Conservation (phyloP, 2,329 filamentous ascomycete species). For the Thyridium curvatum region DNA sequence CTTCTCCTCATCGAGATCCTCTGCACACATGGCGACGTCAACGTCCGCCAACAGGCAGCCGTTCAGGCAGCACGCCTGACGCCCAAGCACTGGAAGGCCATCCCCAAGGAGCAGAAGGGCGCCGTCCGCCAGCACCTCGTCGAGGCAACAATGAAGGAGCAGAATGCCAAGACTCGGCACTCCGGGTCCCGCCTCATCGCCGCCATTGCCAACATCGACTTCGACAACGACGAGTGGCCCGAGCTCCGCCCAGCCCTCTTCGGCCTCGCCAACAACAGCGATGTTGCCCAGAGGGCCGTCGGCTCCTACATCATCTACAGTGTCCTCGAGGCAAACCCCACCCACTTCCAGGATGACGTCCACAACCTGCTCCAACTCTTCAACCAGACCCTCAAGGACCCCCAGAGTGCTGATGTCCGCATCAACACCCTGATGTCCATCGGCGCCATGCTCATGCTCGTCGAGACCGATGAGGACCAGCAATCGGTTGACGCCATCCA, state of each 20-base stretch:
- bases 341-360: constrained; percentile 77
- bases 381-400: constrained; percentile 79
- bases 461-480: constrained; percentile 79
- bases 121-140: constrained; percentile 78
- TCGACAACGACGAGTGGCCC: constrained; percentile 78
- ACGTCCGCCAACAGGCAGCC: constrained; percentile 82
- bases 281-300: constrained; percentile 77
- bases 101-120: constrained; percentile 69
- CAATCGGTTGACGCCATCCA: constrained; percentile 70
- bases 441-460: constrained; percentile 77
- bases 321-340: constrained; percentile 80
- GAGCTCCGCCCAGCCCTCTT: constrained; percentile 76
- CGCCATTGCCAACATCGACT: constrained; percentile 77
- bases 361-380: constrained; percentile 77
- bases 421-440: constrained; percentile 92
- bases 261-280: constrained; percentile 69
- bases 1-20: constrained; percentile 83
- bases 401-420: constrained; percentile 84
- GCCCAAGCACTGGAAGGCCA: constrained; percentile 75
- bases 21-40: constrained; percentile 65
- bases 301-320: constrained; percentile 91
- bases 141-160: constrained; percentile 76
- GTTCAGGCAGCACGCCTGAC: constrained; percentile 84
- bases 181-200: constrained; percentile 84
- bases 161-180: constrained; percentile 71